Evolutionary conservation across 2,329 filamentous ascomycete species (phyloP).

Genomic region (Exophiala phaeomuriformis): DNA sequence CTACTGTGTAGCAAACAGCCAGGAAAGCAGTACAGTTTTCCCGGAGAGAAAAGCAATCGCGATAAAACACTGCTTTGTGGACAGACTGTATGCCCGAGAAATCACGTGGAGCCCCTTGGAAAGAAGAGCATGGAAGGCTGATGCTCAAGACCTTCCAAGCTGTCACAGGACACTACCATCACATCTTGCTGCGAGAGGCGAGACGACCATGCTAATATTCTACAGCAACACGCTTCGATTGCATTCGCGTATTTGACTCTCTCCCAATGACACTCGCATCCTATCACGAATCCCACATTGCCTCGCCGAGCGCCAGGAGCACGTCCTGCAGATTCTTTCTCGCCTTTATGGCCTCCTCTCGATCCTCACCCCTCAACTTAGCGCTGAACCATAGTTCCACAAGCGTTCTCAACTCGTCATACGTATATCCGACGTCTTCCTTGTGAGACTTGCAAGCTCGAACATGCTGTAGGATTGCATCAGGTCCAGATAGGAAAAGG

Average conservation of each 20-base stretch:
- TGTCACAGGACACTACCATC: too few relatives aligned
- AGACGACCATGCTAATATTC: too few relatives aligned
- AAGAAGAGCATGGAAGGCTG: too few relatives aligned
- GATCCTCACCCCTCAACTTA: slow-evolving; percentile 37
- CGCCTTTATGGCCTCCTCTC: slow-evolving; percentile 41
- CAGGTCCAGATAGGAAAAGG: slow-evolving; percentile 43
- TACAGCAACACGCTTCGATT: background rate
- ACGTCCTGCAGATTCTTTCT: slow-evolving; percentile 41
- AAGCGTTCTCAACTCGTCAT: slow-evolving; percentile 41
- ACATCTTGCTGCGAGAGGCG: too few relatives aligned
- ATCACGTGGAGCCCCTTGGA: too few relatives aligned
- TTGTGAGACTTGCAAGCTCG: slow-evolving; percentile 37
- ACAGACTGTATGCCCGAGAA: too few relatives aligned
- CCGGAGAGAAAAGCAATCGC: too few relatives aligned
- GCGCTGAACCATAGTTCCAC: slow-evolving; percentile 43
- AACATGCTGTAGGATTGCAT: slow-evolving; percentile 40
- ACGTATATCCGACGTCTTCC: slow-evolving; percentile 36
- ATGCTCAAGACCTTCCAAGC: too few relatives aligned
- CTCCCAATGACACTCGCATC: background rate
- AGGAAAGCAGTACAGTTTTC: too few relatives aligned
- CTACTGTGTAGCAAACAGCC: too few relatives aligned
- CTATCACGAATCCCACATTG: slow-evolving; percentile 42
- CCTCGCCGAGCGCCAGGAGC: slow-evolving; percentile 39
- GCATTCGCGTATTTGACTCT: background rate
- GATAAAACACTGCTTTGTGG: too few relatives aligned